phyloP scores from a whole-genome alignment of 2,329 filamentous ascomycete genomes.

The Tolypocladium ophioglossoides region DNA sequence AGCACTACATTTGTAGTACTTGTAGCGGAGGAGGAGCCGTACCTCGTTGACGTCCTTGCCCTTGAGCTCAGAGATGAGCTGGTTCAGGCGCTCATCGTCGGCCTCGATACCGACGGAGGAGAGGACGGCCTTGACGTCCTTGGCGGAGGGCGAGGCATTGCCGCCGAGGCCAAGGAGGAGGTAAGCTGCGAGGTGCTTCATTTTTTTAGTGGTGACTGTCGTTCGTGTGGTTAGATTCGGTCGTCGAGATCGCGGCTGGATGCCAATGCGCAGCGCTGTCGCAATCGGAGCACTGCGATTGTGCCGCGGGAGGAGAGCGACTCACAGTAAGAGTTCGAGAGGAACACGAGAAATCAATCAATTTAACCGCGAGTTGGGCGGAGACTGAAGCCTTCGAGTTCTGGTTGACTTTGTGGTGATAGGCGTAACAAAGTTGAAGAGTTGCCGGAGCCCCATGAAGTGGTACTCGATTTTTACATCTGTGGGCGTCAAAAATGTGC shows the following conservation, averaged over 20 bases:
- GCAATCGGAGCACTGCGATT: neutral
- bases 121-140: conserved; percentile 82
- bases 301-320: conserved; percentile 8
- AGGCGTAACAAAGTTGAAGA: conserved; percentile 17
- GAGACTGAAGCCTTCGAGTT: conserved; percentile 99
- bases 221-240: conserved; percentile 8
- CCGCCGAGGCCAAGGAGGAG: conserved; percentile 91
- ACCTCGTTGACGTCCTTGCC: conserved; percentile 93
- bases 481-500: conserved; percentile 21
- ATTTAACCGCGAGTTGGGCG: conserved; percentile 97
- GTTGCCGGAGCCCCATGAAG: conserved; percentile 11
- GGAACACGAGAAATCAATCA: conserved; percentile 96
- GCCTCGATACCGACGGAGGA: conserved; percentile 91
- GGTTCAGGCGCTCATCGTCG: conserved; percentile 74
- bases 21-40: conserved; percentile 21
- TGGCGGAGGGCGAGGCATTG: conserved; percentile 78
- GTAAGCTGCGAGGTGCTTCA: conserved; percentile 99
- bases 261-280: neutral
- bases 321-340: conserved; percentile 23
- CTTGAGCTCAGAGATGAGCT: conserved; percentile 82
- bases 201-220: conserved; percentile 50
- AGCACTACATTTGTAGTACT: conserved; percentile 4
- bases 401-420: conserved; percentile 30
- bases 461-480: conserved; percentile 18
- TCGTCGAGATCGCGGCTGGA: conserved; percentile 5